Evolutionary conservation across 768 basidiomycete genomes (phyloP), one percentile per base, ranked within the genome.

Genomic region (Dioszegia hungarica): DNA sequence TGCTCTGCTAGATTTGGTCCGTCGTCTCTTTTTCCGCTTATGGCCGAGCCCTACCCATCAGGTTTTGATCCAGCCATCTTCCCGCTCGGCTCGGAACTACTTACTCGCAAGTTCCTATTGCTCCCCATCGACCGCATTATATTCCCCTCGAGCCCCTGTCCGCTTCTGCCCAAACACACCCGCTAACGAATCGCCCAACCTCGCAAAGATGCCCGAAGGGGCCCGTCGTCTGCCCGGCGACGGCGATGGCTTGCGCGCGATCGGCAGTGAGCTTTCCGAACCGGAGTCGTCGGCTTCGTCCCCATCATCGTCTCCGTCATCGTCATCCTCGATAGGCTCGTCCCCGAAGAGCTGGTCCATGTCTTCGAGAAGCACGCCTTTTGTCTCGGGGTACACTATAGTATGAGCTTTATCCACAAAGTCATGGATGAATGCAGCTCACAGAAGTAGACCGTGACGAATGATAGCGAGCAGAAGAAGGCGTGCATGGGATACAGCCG

Each of bases 401-500:
- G 14, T 20, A 20, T 57, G 20, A 62, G 56, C 22, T 10, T 17
- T 24, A 22, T 24, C n/a, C 19, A 17, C 19, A 15, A 6, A 17
- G 24, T n/a, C 8, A 2, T 29, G 39, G 17, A 28, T 24, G 31
- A 33, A 43, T 14, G 24, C 28, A 6, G 51, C 57, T 59, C 31
- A 60, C 59, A 47, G 56, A 73, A 73, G 56, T 70, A 75, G 1
- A 73, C 73, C 40, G 91, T 79, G 44, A 94, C 78, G 72, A 93
- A 89, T 69, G 89, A 89, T 68, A 88, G 86, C 9, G 83, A 83
- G 72, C 90, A 91, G 77, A 90, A 92, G 78, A 90, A 90, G 0
- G 86, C 90, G 66, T 94, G 91, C 90, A 97, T 93, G 0, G 90
- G 89, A 78, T 97, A 95, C 53, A 97, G 74, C 44, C 88, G 82